phyloP scores from a whole-genome alignment of 306 rosid genomes.

The Cicer yamashitae region DNA sequence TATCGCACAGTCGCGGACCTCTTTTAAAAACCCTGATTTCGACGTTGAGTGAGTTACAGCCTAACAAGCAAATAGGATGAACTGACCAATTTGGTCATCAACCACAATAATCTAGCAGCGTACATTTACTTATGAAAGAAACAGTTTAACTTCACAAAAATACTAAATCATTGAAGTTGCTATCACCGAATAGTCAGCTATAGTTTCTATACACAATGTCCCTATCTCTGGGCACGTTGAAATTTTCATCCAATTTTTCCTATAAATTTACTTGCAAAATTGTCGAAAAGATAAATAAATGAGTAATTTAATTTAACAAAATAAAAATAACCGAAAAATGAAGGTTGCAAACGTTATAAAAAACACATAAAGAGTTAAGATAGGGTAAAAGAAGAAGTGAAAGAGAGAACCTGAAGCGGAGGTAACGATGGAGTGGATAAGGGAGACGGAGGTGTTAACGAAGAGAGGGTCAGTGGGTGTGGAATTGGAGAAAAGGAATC shows the following conservation, averaged over 20 bases:
- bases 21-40: neutral
- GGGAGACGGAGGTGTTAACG: slow-evolving; percentile 89
- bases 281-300: neutral
- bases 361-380: too few species aligned
- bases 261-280: neutral
- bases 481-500: slow-evolving; percentile 48
- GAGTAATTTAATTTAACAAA: neutral
- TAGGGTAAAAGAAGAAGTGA: neutral
- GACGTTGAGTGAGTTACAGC: neutral
- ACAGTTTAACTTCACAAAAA: neutral
- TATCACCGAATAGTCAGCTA: neutral
- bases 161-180: slow-evolving; percentile 1
- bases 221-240: neutral
- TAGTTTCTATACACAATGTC: neutral
- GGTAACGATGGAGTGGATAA: slow-evolving; percentile 75
- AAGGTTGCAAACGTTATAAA: neutral
- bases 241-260: neutral
- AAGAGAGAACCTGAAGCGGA: slow-evolving; percentile 71
- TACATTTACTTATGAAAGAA: slow-evolving; percentile 2
- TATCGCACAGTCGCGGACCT: neutral
- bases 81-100: neutral
- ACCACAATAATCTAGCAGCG: neutral
- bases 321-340: neutral
- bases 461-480: slow-evolving; percentile 58
- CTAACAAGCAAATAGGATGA: slow-evolving; percentile 15